These are phyloP conservation scores for Wallemia ichthyophaga DNA, from an alignment of 1,284 basidiomycete genomes.

Conservation along the genomic window DNA sequence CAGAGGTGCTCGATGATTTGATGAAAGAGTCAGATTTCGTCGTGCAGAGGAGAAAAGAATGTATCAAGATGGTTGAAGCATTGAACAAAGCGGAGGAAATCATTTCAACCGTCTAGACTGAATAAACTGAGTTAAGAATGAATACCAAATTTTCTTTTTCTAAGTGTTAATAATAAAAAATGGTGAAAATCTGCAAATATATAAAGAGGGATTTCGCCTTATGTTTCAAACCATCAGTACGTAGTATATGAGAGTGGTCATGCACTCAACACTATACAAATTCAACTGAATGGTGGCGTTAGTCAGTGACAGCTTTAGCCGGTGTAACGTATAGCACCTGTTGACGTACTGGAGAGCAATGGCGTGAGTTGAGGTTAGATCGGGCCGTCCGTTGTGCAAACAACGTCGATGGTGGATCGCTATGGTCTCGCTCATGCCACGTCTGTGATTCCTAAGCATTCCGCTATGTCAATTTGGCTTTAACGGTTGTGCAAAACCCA, in stretches of 20 bases:
- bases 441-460: conserved; percentile 1
- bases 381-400: not conserved
- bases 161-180: not conserved
- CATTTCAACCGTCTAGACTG: conserved; percentile 9
- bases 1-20: conserved; percentile 5
- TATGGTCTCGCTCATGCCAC: not conserved
- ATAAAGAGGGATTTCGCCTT: too few relatives aligned
- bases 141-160: not conserved
- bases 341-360: not conserved
- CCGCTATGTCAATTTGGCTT: not conserved
- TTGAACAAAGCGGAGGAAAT: conserved; percentile 71
- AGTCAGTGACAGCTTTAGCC: not conserved
- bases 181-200: too few relatives aligned
- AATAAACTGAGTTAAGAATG: not conserved
- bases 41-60: conserved; percentile 39
- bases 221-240: not conserved
- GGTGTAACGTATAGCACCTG: not conserved
- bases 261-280: not conserved
- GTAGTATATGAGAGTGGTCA: not conserved
- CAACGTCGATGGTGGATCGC: not conserved
- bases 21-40: conserved; percentile 3
- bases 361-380: not conserved
- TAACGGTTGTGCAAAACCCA: not conserved
- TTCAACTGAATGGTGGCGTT: not conserved
- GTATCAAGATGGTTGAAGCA: conserved; percentile 56